phyloP scores from a whole-genome alignment of 805 yeast genomes.

The Cyberlindnera petersonii region DNA sequence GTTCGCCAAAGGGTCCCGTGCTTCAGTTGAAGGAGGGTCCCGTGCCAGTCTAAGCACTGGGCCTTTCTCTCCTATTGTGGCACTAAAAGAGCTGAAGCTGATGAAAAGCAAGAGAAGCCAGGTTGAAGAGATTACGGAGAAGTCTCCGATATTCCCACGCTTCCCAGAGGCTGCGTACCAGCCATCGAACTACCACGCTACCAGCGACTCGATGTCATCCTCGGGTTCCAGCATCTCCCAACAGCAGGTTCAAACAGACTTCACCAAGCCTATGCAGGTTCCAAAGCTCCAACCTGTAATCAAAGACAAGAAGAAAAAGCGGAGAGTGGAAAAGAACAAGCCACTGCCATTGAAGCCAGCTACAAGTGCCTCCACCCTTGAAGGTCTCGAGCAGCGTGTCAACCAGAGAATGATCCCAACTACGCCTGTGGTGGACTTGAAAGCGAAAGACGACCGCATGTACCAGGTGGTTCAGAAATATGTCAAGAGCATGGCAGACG shows the following conservation, averaged over 20 bases:
- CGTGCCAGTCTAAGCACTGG: constrained; percentile 23
- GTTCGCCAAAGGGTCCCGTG: constrained; percentile 23
- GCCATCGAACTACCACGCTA: constrained; percentile 9
- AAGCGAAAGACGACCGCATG: constrained; percentile 10
- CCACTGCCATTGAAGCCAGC: constrained; percentile 24
- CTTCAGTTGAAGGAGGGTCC: constrained; percentile 3
- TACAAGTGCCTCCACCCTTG: constrained; percentile 4
- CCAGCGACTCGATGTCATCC: constrained; percentile 5
- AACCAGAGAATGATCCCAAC: constrained; percentile 19
- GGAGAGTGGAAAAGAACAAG: constrained; percentile 5
- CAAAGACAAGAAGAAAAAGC: constrained; percentile 3
- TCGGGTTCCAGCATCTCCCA: constrained; percentile 5
- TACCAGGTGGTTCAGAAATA: constrained; percentile 28
- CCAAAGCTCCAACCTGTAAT: constrained; percentile 19
- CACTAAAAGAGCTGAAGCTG: constrained; percentile 25
- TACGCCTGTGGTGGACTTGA: constrained; percentile 18
- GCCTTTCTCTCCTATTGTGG: constrained; percentile 24
- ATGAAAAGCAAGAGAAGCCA: constrained; percentile 12
- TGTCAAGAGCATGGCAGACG: constrained; percentile 34
- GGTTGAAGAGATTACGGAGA: constrained; percentile 11
- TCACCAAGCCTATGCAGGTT: constrained; percentile 4
- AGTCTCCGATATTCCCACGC: constrained; percentile 22
- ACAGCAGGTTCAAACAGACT: constrained; percentile 15
- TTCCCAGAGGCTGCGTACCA: constrained; percentile 21
- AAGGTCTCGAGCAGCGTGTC: constrained; percentile 22